These are phyloP conservation scores for Kickxella alabastrina DNA, from an alignment of 192 early-diverging fungal species.

Conservation along the genomic window DNA sequence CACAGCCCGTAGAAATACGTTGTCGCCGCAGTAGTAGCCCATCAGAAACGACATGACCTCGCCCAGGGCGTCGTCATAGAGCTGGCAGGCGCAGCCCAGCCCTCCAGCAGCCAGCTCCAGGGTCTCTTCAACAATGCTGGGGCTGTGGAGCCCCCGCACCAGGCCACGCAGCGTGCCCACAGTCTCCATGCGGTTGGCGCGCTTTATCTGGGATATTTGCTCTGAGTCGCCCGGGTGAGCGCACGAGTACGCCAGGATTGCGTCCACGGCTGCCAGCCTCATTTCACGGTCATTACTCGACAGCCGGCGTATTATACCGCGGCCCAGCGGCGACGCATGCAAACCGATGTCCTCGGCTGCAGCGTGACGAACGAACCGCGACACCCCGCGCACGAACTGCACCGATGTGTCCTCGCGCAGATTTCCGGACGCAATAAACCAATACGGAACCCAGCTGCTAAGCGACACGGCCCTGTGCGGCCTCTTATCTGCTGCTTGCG, in stretches of 20 bases:
- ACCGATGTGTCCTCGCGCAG: slow-evolving; percentile 19
- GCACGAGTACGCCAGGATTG: slow-evolving; percentile 28
- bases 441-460: slow-evolving; percentile 46
- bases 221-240: slow-evolving; percentile 6
- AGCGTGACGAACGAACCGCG: slow-evolving; percentile 43
- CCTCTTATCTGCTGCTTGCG: background rate
- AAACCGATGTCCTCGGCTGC: slow-evolving; percentile 30
- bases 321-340: slow-evolving; percentile 34
- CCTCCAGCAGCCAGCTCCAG: slow-evolving; percentile 40
- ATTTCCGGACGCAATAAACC: slow-evolving; percentile 45
- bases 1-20: slow-evolving; percentile 46
- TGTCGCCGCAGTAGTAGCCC: slow-evolving; percentile 28
- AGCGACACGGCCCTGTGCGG: slow-evolving; percentile 10
- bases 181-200: slow-evolving; percentile 28
- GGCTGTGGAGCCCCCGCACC: slow-evolving; percentile 5
- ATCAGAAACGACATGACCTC: slow-evolving; percentile 26
- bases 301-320: slow-evolving; percentile 31
- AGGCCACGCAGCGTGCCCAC: slow-evolving; percentile 12
- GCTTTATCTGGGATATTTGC: slow-evolving; percentile 9
- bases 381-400: slow-evolving; percentile 24
- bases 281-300: slow-evolving; percentile 47
- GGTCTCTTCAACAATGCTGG: slow-evolving; percentile 38
- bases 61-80: slow-evolving; percentile 24
- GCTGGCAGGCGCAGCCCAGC: slow-evolving; percentile 24
- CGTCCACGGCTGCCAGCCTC: slow-evolving; percentile 35